phyloP scores from a whole-genome alignment of 495 filamentous ascomycete genomes.

The Aspergillus ellipticus region DNA sequence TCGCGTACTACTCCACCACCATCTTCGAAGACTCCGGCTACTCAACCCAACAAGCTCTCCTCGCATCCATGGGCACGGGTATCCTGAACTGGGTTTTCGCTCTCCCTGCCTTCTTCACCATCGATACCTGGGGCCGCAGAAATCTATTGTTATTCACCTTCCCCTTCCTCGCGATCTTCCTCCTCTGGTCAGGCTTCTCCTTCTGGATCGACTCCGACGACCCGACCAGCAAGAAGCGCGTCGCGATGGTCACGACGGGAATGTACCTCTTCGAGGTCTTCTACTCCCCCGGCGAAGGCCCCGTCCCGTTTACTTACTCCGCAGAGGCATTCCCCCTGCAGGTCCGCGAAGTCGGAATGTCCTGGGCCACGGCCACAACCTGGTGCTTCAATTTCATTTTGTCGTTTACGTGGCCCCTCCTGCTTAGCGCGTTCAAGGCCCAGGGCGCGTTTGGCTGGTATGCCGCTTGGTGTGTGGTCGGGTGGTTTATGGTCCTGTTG shows the following conservation, averaged over 20 bases:
- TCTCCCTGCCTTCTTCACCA: conserved; percentile 64
- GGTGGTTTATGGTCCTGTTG: conserved; percentile 51
- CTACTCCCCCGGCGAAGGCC: conserved; percentile 56
- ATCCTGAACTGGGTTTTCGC: conserved; percentile 64
- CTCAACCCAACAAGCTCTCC: conserved; percentile 41
- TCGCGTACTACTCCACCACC: conserved; percentile 53
- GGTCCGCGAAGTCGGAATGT: conserved; percentile 68
- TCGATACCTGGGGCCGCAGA: conserved; percentile 62
- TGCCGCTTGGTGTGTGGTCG: conserved; percentile 55
- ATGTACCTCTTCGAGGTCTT: conserved; percentile 51
- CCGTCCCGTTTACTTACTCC: conserved; percentile 56
- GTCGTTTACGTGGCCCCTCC: conserved; percentile 53
- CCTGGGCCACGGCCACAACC: conserved; percentile 51
- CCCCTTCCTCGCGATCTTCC: conserved; percentile 55
- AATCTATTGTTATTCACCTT: conserved; percentile 63
- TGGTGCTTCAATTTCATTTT: conserved; percentile 55
- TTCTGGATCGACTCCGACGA: conserved; percentile 46
- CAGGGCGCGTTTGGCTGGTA: conserved; percentile 62
- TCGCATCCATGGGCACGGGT: conserved; percentile 61
- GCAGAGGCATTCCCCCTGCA: conserved; percentile 57
- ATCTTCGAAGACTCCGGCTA: conserved; percentile 53
- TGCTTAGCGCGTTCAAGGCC: conserved; percentile 47
- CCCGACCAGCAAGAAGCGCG: conserved; percentile 27
- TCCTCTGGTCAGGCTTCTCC: conserved; percentile 57
- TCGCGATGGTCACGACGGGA: conserved; percentile 47